A percentile compares a stretch with the other conserved stretches of the same genome.
Conservation (phyloP, 1,284 basidiomycete species). For the Trametes versicolor region DNA sequence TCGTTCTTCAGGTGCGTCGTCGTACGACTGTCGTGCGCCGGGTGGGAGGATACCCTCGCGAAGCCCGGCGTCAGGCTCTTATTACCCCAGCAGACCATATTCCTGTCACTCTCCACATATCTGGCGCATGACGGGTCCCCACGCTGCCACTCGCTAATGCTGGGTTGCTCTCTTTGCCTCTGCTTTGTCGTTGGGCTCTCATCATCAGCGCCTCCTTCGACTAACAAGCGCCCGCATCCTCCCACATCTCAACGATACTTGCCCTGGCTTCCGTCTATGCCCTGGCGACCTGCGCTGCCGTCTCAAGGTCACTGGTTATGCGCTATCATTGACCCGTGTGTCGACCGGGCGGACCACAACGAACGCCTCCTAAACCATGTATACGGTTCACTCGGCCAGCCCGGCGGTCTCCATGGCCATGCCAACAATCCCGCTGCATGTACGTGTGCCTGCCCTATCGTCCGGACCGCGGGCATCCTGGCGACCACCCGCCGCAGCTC, state of each 20-base stretch:
- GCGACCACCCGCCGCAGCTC: neutral
- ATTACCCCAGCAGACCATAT: neutral
- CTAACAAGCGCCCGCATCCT: neutral
- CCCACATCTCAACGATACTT: neutral
- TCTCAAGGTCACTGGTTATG: neutral
- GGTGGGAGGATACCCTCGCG: conserved; percentile 36
- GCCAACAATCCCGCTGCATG: neutral
- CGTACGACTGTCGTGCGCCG: conserved; percentile 12
- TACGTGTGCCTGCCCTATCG: neutral
- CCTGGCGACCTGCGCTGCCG: neutral
- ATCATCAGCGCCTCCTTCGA: neutral
- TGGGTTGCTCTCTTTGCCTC: neutral
- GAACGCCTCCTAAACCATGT: neutral
- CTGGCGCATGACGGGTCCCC: neutral
- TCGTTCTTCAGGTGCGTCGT: conserved; percentile 20
- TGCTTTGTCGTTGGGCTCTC: neutral
- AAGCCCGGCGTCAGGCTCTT: conserved; percentile 16
- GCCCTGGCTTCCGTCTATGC: neutral
- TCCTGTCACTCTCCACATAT: no score
- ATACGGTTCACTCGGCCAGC: neutral
- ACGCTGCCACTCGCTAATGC: neutral
- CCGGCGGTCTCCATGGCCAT: neutral
- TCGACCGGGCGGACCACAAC: neutral
- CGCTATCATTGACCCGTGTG: neutral
- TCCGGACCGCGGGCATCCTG: neutral